Conservation (phyloP, 169 alveolate species). For the Plasmodium ovale region DNA sequence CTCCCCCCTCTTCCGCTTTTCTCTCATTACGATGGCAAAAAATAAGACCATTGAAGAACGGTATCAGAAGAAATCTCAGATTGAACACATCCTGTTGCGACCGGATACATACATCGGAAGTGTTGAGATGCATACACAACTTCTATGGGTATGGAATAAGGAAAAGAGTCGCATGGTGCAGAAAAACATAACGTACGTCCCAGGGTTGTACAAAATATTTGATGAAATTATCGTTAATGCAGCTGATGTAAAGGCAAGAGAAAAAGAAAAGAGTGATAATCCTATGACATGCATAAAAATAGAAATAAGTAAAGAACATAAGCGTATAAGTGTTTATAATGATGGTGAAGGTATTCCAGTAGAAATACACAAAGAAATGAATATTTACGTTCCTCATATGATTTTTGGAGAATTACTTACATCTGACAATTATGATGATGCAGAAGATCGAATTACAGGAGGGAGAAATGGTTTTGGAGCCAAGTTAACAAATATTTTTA, state of each 20-base stretch:
- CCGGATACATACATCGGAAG: slow-evolving; percentile 99
- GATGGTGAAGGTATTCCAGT: slow-evolving; percentile 92
- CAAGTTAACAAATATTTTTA: slow-evolving; percentile 98
- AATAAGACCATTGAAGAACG: slow-evolving; percentile 96
- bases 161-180: slow-evolving; percentile 89
- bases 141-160: slow-evolving; percentile 96
- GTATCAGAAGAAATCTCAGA: slow-evolving; percentile 96
- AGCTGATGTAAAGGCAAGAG: slow-evolving; percentile 97
- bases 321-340: slow-evolving; percentile 84
- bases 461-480: slow-evolving; percentile 99
- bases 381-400: slow-evolving; percentile 98
- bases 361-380: slow-evolving; percentile 96
- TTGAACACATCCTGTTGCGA: slow-evolving; percentile 98
- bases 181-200: slow-evolving; percentile 92
- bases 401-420: slow-evolving; percentile 99
- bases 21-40: slow-evolving; percentile 50
- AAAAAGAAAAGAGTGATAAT: slow-evolving; percentile 81
- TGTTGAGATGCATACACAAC: slow-evolving; percentile 92
- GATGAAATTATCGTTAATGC: slow-evolving; percentile 99
- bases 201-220: slow-evolving; percentile 99
- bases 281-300: slow-evolving; percentile 90
- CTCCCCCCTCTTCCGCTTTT: background rate
- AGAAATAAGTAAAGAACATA: slow-evolving; percentile 82
- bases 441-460: slow-evolving; percentile 98
- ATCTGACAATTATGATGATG: slow-evolving; percentile 98